Evolutionary conservation across 768 basidiomycete species (phyloP).

Genomic region (Artomyces pyxidatus): DNA sequence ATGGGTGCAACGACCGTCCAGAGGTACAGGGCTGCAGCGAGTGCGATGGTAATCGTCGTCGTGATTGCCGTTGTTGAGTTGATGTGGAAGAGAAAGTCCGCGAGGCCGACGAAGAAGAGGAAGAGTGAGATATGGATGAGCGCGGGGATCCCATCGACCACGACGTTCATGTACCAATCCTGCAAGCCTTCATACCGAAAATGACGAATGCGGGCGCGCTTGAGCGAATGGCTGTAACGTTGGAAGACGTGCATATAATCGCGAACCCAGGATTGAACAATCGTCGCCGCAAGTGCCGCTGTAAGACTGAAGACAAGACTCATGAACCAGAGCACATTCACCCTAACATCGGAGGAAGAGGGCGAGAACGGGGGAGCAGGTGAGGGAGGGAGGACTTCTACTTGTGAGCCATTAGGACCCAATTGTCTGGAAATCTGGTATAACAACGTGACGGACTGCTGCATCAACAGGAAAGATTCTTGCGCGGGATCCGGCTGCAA

Average conservation of each 20-base stretch:
- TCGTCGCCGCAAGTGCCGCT: constrained; percentile 34
- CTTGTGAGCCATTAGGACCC: not conserved
- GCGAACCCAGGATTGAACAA: constrained; percentile 43
- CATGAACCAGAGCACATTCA: constrained; percentile 36
- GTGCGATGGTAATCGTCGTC: constrained; percentile 1
- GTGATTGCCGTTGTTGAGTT: constrained; percentile 6
- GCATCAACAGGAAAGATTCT: not conserved
- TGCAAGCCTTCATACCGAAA: constrained; percentile 31
- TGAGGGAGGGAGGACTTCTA: not conserved
- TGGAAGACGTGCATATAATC: constrained; percentile 25
- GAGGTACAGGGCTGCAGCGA: constrained; percentile 13
- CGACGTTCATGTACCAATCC: constrained; percentile 29
- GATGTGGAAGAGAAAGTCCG: constrained; percentile 32
- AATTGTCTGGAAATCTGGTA: not conserved
- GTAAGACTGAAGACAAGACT: constrained; percentile 30
- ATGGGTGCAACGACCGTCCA: not conserved
- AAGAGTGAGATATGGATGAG: constrained; percentile 42
- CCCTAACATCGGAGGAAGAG: constrained; percentile 26
- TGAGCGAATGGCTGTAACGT: constrained; percentile 21
- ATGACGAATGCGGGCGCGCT: constrained; percentile 33
- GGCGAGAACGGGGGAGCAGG: constrained; percentile 8
- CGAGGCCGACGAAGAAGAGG: constrained; percentile 42
- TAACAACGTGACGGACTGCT: constrained; percentile 2
- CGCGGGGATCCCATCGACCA: constrained; percentile 36
- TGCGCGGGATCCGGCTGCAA: constrained; percentile 1